Base-by-base conservation (phyloP, 2,329 filamentous ascomycete genomes). In the Biscogniauxia sp. region DNA sequence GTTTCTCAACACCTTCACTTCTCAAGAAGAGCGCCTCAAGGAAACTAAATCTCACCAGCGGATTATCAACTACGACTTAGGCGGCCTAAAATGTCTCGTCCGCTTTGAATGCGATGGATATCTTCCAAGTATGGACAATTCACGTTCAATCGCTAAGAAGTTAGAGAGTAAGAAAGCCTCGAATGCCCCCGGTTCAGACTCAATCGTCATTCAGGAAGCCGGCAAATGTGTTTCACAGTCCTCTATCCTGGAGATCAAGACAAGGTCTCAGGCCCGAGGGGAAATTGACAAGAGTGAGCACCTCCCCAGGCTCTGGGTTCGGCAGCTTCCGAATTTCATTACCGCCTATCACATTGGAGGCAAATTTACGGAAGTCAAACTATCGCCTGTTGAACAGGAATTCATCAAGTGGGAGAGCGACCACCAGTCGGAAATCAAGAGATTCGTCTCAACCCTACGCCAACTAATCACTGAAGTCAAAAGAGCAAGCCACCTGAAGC, bases 101-200 rank as follows among this genome's bases (percentile, higher is more conserved):
- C 66, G 67, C 19, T 71, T 66, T 28, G 67, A 70, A 41, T 69
- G 67, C 25, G 69, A 70, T 23, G 64, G 64, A 8, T 57, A 69
- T 53, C 37, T 61, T 8, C 11, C 49, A 20, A 37, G 49, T 20
- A 13, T 23, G 11, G 17, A 61, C 2, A 58, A 57, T 55, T 32
- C 28, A 7, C 53, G n/a, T 37, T 61, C 25, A 2, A 23, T 52
- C 5, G 62, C 26, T n/a, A 61, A 7, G 32, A 28, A 28, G 51
- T n/a, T 9, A 53, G 32, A 59, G 45, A 17, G 3, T 49, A 11
- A 49, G 20, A 49, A 53, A 5, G 19, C 58, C 20, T 26, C 55
- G 2, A 19, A 62, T 15, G n/a, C 53, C 3, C 41, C 56, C 2
- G 19, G 20, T 20, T 28, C 53, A 19, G 23, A 50, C 25, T 57